A percentile compares a stretch with the other conserved stretches of the same genome.
phyloP scores from a whole-genome alignment of 257 asterid genomes.

The Anisodus acutangulus region DNA sequence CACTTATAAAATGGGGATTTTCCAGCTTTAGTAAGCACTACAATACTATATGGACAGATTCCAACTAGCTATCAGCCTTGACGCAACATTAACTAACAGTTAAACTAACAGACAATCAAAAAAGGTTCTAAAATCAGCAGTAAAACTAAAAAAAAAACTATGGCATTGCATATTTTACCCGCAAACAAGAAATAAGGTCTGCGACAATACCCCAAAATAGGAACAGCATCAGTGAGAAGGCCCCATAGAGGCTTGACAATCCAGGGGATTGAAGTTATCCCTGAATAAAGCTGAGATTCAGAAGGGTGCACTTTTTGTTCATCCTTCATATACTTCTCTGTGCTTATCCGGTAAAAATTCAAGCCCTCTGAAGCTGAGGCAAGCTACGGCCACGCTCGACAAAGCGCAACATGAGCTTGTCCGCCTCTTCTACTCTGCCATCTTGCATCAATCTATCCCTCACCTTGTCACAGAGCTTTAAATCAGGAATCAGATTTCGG shows the following conservation, averaged over 20 bases:
- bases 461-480: slow-evolving; percentile 80
- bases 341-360: slow-evolving; percentile 45
- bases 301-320: slow-evolving; percentile 96
- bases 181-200: slow-evolving; percentile 89
- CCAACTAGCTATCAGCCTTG: slow-evolving; percentile 1
- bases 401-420: slow-evolving; percentile 79
- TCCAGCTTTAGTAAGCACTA: background rate
- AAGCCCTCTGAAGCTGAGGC: slow-evolving; percentile 35
- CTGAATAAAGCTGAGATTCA: slow-evolving; percentile 88
- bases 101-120: slow-evolving; percentile 33
- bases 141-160: slow-evolving; percentile 3
- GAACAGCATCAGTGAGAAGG: slow-evolving; percentile 84
- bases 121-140: background rate
- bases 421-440: slow-evolving; percentile 71
- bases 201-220: slow-evolving; percentile 81
- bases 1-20: background rate
- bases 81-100: slow-evolving; percentile 9
- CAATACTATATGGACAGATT: background rate
- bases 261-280: slow-evolving; percentile 88
- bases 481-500: slow-evolving; percentile 80
- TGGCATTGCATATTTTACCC: slow-evolving; percentile 54
- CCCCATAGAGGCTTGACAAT: slow-evolving; percentile 97
- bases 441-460: slow-evolving; percentile 56
- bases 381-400: slow-evolving; percentile 74
- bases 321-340: slow-evolving; percentile 94